Evolutionary conservation across 1,284 basidiomycete species (phyloP).

Genomic region (Ustilago curta): DNA sequence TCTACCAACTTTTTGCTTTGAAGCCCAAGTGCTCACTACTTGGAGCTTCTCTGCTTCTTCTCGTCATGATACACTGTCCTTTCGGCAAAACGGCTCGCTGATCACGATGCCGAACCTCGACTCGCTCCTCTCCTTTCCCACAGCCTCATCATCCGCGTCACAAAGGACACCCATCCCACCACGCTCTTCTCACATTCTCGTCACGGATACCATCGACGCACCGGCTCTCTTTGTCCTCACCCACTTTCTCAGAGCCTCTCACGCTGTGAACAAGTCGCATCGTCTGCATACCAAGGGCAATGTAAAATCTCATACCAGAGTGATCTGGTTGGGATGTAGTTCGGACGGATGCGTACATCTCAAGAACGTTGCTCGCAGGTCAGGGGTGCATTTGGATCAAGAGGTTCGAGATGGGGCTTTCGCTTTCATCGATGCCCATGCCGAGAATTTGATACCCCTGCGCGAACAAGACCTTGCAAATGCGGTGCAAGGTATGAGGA

Average conservation of each 20-base stretch:
- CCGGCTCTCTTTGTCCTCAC: slow-evolving; percentile 49
- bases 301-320: slow-evolving; percentile 12
- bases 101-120: slow-evolving; percentile 49
- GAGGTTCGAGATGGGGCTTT: slow-evolving; percentile 31
- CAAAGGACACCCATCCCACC: slow-evolving; percentile 43
- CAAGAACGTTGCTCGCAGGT: slow-evolving; percentile 42
- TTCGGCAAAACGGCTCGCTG: not conserved
- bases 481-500: not conserved
- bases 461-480: not conserved
- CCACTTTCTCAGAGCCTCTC: slow-evolving; percentile 43
- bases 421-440: slow-evolving; percentile 35
- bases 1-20: slow-evolving; percentile 5
- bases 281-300: slow-evolving; percentile 22
- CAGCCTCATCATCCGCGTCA: slow-evolving; percentile 10
- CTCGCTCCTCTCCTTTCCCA: slow-evolving; percentile 40
- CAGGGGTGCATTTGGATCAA: slow-evolving; percentile 43
- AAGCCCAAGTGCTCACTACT: slow-evolving; percentile 15
- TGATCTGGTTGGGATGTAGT: slow-evolving; percentile 53
- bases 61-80: not conserved
- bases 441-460: not conserved
- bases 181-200: slow-evolving; percentile 45
- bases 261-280: slow-evolving; percentile 23
- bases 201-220: slow-evolving; percentile 54
- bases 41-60: slow-evolving; percentile 1
- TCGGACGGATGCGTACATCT: slow-evolving; percentile 43